These are phyloP conservation scores for Sequoia sempervirens DNA, from an alignment of 75 land plant genomes.

Conservation along the genomic window DNA sequence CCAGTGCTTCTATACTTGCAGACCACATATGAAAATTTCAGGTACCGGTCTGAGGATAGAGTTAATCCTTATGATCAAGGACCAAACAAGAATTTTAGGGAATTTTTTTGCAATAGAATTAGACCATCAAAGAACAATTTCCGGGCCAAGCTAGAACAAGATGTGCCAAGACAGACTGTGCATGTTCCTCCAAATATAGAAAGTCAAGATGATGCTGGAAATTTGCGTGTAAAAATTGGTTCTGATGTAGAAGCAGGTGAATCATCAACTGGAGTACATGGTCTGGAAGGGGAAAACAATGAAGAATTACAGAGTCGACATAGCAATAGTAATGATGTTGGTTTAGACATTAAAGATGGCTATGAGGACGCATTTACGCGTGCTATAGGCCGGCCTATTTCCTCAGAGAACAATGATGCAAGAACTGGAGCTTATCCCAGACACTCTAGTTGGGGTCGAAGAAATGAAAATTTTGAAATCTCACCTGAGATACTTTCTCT, in stretches of 20 bases:
- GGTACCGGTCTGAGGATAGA: constrained; percentile 64
- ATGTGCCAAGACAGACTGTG: constrained; percentile 14
- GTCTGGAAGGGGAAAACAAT: not conserved
- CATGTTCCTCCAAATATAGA: not conserved
- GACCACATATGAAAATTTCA: constrained; percentile 90
- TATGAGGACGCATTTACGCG: constrained; percentile 21
- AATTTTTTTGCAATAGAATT: constrained; percentile 54
- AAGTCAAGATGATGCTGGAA: not conserved
- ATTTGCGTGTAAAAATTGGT: constrained; percentile 13
- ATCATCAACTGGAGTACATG: constrained; percentile 3
- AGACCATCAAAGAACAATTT: constrained; percentile 63
- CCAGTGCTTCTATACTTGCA: constrained; percentile 19
- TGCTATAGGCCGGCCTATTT: constrained; percentile 13
- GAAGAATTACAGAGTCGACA: not conserved
- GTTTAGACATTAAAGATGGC: constrained; percentile 6
- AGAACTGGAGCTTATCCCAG: constrained; percentile 15
- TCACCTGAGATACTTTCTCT: constrained; percentile 30
- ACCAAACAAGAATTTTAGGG: constrained; percentile 44
- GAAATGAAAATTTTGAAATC: constrained; percentile 54
- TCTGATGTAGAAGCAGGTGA: constrained; percentile 8
- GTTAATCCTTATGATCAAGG: constrained; percentile 59
- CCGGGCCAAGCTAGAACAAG: constrained; percentile 57
- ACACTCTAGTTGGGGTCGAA: constrained; percentile 43
- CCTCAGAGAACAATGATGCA: constrained; percentile 5
- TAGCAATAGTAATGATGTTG: constrained; percentile 3